Base-by-base conservation (phyloP, 768 basidiomycete genomes). In the Tulasnella sp. region DNA sequence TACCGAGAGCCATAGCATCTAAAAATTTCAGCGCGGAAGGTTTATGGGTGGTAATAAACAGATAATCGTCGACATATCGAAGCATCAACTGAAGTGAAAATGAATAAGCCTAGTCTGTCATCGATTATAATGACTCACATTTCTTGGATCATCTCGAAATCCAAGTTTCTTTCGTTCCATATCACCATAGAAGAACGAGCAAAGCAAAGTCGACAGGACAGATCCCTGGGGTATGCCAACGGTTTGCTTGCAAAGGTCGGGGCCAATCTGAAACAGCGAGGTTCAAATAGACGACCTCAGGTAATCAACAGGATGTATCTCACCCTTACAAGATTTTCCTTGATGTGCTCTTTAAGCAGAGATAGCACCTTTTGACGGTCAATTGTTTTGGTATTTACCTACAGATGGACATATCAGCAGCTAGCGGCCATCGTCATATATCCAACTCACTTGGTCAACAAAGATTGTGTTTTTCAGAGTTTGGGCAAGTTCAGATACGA, bases 211-310 rank as follows among this genome's bases (percentile, higher is more conserved):
- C 5, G 91, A 95, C n/a, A 98, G 67, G n/a, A 91, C 78, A 2
- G 92, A 96, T 19, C 95, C 95, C 64, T 99, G 95, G 1, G 95
- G 93, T 20, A 99, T 99, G 2, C 95, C 95, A 25, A 87, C 76
- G n/a, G 74, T 76, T 64, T 99, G 95, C 10, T 83, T 78, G 62
- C 83, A 93, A 60, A 82, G 88, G 35, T 74, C 65, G n/a, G 67
- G 59, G 1, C 84, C 86, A 46, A 95, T 90, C 89, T 93, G 57
- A 22, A 1, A n/a, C 19, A 32, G 37, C 5, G 28, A 10, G 29
- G 28, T 35, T 16, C 3, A 24, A 45, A 24, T 42, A 9, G 37
- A 25, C n/a, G n/a, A 16, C 5, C 6, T 16, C 40, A 13, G 13
- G 24, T 10, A 13, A 42, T 42, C 40, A 42, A 10, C 13, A 10